Conservation (phyloP, 2,329 filamentous ascomycete species). For the Aspergillus pseudoterreus region DNA sequence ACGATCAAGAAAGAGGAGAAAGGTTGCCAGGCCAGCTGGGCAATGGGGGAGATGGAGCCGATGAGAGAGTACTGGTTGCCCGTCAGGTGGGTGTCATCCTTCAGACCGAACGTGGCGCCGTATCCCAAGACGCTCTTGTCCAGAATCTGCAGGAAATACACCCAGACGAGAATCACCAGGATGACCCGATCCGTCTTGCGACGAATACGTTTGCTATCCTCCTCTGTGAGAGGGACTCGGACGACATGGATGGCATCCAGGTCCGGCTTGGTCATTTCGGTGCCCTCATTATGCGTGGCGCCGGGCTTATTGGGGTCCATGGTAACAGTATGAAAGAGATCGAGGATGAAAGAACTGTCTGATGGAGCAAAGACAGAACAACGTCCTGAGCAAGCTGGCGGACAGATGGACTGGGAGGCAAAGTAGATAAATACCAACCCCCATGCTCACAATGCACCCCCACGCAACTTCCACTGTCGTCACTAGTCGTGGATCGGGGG, state of each 20-base stretch:
- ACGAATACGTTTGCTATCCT: slow-evolving; percentile 52
- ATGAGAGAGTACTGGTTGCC: slow-evolving; percentile 57
- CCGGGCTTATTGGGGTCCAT: slow-evolving; percentile 5
- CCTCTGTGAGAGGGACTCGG: slow-evolving; percentile 28
- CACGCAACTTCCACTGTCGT: not conserved
- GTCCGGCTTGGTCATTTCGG: slow-evolving; percentile 9
- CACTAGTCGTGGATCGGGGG: not conserved
- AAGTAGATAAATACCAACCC: too few relatives aligned
- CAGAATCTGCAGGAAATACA: slow-evolving; percentile 50
- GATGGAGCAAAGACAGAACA: not conserved
- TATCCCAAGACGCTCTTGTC: slow-evolving; percentile 58
- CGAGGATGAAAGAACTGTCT: not conserved
- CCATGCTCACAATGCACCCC: not conserved
- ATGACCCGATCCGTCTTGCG: slow-evolving; percentile 61
- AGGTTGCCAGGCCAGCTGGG: slow-evolving; percentile 59
- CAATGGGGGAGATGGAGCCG: slow-evolving; percentile 56
- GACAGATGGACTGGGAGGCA: too few relatives aligned
- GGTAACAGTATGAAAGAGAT: not conserved
- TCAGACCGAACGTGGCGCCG: slow-evolving; percentile 54
- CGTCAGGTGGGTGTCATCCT: slow-evolving; percentile 47
- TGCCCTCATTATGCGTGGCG: slow-evolving; percentile 17
- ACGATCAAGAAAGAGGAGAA: slow-evolving; percentile 60
- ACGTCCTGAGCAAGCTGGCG: too few relatives aligned
- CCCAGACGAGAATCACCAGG: slow-evolving; percentile 46
- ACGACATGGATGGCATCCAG: slow-evolving; percentile 15